Conservation (phyloP, 257 asterid species). For the Solanum lycopersicoides region DNA sequence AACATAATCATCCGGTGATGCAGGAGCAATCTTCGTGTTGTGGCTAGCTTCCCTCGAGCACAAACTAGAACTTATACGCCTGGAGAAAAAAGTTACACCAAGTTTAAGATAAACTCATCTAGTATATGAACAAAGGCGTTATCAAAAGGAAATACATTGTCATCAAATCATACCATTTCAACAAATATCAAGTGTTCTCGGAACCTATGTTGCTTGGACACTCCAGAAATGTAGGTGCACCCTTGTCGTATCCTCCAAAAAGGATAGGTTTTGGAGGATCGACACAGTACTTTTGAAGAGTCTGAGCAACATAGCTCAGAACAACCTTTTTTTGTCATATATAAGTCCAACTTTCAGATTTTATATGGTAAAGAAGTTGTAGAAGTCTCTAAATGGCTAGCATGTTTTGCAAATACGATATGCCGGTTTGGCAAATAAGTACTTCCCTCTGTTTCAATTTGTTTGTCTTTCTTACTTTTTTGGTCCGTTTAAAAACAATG, state of each 20-base stretch:
- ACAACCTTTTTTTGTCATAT: background rate
- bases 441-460: background rate
- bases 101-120: background rate
- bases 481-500: background rate
- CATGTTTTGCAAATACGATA: background rate
- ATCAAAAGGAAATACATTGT: background rate
- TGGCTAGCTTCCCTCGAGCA: conserved; percentile 42
- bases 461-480: background rate
- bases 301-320: background rate
- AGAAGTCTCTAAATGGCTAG: background rate
- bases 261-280: background rate
- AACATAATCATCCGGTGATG: conserved; percentile 33
- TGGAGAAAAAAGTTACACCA: conserved; percentile 7
- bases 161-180: background rate
- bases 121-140: background rate
- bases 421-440: background rate
- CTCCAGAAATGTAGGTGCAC: background rate
- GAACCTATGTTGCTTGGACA: background rate
- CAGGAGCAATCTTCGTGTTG: conserved; percentile 47
- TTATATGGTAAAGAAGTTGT: background rate
- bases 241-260: background rate
- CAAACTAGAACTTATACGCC: conserved; percentile 32
- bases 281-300: background rate
- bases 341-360: background rate
- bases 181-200: background rate